Evolutionary conservation across 1,139 yeast species (phyloP).

Genomic region (Candida freyschussii): DNA sequence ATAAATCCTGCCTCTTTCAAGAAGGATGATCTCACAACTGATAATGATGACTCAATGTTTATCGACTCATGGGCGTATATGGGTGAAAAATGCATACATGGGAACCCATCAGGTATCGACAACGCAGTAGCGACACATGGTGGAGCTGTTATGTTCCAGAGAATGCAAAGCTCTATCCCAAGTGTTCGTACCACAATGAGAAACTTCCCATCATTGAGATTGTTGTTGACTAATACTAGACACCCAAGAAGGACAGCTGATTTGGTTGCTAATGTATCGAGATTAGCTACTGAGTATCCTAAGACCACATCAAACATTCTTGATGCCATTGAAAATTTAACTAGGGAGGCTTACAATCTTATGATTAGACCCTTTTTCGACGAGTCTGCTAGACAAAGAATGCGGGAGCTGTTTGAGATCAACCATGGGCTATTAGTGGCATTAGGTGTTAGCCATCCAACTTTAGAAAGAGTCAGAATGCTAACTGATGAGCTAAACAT

Average conservation of each 20-base stretch:
- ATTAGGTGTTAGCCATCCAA: constrained; percentile 89
- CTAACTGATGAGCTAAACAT: constrained; percentile 55
- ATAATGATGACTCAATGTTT: constrained; percentile 45
- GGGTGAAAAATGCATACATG: constrained; percentile 95
- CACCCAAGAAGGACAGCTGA: constrained; percentile 85
- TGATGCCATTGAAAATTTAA: constrained; percentile 64
- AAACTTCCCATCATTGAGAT: constrained; percentile 68
- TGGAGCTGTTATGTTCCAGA: constrained; percentile 88
- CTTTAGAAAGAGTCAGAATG: constrained; percentile 66
- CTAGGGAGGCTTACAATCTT: constrained; percentile 61
- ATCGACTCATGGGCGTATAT: constrained; percentile 85
- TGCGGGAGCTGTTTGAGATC: constrained; percentile 67
- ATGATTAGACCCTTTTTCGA: constrained; percentile 52
- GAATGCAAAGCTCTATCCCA: constrained; percentile 51
- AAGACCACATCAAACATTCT: constrained; percentile 53
- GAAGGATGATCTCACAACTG: constrained; percentile 31
- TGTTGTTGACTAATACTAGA: constrained; percentile 77
- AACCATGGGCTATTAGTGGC: constrained; percentile 88
- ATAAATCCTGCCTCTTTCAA: constrained; percentile 29
- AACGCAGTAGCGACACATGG: constrained; percentile 96
- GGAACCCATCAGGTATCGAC: constrained; percentile 96
- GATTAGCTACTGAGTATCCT: constrained; percentile 48
- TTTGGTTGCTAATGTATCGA: constrained; percentile 73
- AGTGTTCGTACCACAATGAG: constrained; percentile 61
- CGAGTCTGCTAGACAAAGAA: constrained; percentile 36